phyloP scores from a whole-genome alignment of 2,329 filamentous ascomycete genomes.

The Fusarium virguliforme region DNA sequence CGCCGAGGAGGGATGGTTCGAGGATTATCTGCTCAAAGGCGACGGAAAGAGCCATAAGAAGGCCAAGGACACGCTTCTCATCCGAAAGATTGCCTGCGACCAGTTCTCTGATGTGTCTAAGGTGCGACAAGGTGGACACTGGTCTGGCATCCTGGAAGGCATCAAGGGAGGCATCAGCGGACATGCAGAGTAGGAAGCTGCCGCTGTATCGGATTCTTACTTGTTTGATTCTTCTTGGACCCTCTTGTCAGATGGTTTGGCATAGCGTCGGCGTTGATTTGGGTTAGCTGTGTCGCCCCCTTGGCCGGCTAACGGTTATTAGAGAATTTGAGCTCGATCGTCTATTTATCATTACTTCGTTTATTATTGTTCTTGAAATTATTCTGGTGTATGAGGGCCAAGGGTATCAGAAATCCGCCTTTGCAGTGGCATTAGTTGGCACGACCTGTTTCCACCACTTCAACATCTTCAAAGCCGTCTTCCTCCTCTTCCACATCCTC shows the following conservation, averaged over 20 bases:
- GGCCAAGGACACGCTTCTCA: slow-evolving; percentile 81
- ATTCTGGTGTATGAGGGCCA: neutral
- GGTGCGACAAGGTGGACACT: slow-evolving; percentile 62
- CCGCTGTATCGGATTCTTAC: neutral
- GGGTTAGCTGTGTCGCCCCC: slow-evolving; percentile 6
- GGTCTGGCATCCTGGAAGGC: slow-evolving; percentile 67
- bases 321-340: slow-evolving; percentile 8
- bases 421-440: neutral
- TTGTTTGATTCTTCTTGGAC: neutral
- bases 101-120: slow-evolving; percentile 67
- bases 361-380: neutral
- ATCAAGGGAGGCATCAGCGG: slow-evolving; percentile 64
- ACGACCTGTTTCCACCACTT: neutral
- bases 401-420: neutral
- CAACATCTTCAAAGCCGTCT: neutral
- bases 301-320: neutral
- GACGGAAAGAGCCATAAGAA: slow-evolving; percentile 76
- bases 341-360: neutral
- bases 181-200: slow-evolving; percentile 49
- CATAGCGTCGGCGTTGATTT: slow-evolving; percentile 51
- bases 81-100: slow-evolving; percentile 80
- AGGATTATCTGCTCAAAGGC: slow-evolving; percentile 76
- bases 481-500: neutral
- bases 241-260: slow-evolving; percentile 11
- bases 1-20: slow-evolving; percentile 82